Evolutionary conservation across 306 rosid species (phyloP).

Genomic region (Pterocarpus macrocarpus): DNA sequence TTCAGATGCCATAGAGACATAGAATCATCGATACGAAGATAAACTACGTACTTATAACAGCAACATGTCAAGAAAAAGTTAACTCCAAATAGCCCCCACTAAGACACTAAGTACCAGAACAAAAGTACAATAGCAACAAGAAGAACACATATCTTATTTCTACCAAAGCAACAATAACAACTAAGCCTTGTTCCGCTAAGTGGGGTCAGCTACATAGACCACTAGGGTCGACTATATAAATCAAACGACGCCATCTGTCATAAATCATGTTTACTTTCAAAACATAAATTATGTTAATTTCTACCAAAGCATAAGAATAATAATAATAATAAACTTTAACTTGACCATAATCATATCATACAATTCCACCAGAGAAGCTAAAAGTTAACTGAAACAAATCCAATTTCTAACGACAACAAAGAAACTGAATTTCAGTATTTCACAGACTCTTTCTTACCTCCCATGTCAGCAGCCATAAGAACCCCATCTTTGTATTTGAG

Average conservation of each 20-base stretch:
- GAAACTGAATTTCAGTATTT: no score
- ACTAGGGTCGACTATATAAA: no score
- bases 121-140: neutral
- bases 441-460: slow-evolving; percentile 61
- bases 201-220: no score
- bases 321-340: no score
- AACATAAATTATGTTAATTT: no score
- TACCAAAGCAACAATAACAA: no score
- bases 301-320: no score
- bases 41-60: neutral
- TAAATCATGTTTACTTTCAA: no score
- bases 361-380: neutral
- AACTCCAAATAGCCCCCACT: neutral
- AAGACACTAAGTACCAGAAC: no score
- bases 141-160: no score
- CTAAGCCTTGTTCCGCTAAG: no score
- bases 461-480: slow-evolving; percentile 95
- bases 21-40: neutral
- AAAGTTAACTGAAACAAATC: neutral
- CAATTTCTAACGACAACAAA: neutral
- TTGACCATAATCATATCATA: neutral
- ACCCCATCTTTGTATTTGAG: slow-evolving; percentile 95
- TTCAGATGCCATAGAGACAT: neutral
- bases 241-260: no score
- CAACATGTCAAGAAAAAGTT: neutral